Evolutionary conservation across 768 basidiomycete species (phyloP).

Genomic region (Imleria badia): DNA sequence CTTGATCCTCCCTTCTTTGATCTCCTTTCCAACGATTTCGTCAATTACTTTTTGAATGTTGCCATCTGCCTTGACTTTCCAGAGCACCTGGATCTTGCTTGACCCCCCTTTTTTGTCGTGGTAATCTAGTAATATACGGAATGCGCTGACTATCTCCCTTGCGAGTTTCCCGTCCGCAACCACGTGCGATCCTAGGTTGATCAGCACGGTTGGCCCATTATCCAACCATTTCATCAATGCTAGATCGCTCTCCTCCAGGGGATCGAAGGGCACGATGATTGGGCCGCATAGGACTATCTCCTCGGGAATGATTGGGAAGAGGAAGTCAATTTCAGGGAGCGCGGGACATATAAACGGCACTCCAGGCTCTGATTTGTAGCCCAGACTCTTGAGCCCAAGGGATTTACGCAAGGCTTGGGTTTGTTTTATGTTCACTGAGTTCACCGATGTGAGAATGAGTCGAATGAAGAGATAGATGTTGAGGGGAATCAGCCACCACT

Average conservation of each 20-base stretch:
- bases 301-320: constrained; percentile 2
- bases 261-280: constrained; percentile 3
- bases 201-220: constrained; percentile 9
- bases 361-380: neutral
- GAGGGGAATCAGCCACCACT: constrained; percentile 15
- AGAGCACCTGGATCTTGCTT: constrained; percentile 5
- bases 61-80: neutral
- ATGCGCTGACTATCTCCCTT: constrained; percentile 2
- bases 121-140: constrained; percentile 4
- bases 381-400: neutral
- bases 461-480: constrained; percentile 8
- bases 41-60: neutral
- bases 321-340: constrained; percentile 1
- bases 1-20: constrained; percentile 9
- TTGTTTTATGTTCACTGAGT: neutral
- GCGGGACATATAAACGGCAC: constrained; percentile 2
- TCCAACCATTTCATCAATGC: constrained; percentile 7
- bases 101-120: neutral
- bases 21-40: neutral
- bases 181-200: constrained; percentile 10
- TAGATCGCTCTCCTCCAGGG: constrained; percentile 6
- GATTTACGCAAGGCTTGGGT: neutral
- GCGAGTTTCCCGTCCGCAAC: neutral
- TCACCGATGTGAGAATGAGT: neutral
- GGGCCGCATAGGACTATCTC: constrained; percentile 9